Base-by-base conservation (phyloP, 495 filamentous ascomycete species). In the Penicillium turbatum region DNA sequence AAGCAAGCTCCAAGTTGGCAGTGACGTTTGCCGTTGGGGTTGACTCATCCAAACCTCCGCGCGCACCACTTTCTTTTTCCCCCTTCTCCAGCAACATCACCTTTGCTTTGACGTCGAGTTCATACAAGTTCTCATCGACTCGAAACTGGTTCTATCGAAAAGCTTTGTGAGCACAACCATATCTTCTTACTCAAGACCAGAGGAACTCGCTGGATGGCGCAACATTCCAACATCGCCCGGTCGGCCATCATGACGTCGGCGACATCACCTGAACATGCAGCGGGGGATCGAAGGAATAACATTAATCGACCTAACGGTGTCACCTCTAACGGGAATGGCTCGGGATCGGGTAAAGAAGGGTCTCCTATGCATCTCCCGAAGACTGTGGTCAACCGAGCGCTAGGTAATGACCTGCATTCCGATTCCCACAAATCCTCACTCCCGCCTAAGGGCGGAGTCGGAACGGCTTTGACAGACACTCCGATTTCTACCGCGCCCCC, bases 401-500 rank as follows among this genome's bases (percentile, higher is more conserved):
- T 78, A 70, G 73, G 69, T 16, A 76, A 72, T 63, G 70, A 71
- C 51, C 46, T 74, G 67, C 73, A 76, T 73, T 69, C 72, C 66
- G 72, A 74, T 68, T 66, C 53, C 70, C 65, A 71, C 66, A 74
- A 65, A 64, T 62, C 66, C 35, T 71, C 72, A 48, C 74, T 69
- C 56, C 58, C 67, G 56, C 70, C 70, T 63, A 75, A 76, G 64
- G 71, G 79, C 65, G 73, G 75, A 61, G 69, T 80, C 66, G 83
- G 83, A 55, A 68, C 65, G 45, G 76, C 82, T 36, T 67, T 86
- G 65, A 81, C 73, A 56, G 86, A 90, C 70, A 90, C 86, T 60
- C 86, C 86, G 51, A 63, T 72, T 66, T 78, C 85, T 59, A 86
- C 86, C 57, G 83, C 82, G 50, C 85, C 86, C 27, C 81, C 75